Base-by-base conservation (phyloP, 768 basidiomycete species). In the Psilocybe azurescens region DNA sequence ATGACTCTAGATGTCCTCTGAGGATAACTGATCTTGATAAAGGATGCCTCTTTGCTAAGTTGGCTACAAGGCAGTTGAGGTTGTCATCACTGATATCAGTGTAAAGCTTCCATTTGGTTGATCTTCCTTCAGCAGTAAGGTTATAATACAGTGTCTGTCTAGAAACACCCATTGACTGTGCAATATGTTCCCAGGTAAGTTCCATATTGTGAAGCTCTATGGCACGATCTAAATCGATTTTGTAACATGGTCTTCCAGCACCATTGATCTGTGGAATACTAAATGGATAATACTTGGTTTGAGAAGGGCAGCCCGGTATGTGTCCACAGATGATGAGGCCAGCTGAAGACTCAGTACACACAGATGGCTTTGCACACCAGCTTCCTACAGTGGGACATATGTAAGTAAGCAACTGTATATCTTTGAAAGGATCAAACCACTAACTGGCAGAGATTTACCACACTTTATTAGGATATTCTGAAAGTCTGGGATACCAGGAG, bases 1-100 rank as follows among this genome's bases (percentile, higher is more conserved):
- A n/a, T 2, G 55, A 18, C 3, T 69, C 63, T 14, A 79, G 61
- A 65, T 74, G 73, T 0, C 75, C 75, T 3, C 67, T 52, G 1
- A 75, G 32, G 53, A 79, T 75, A 0, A 61, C 41, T 5, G 72
- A 51, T 0, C 78, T 74, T 16, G 74, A 72, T 6, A 72, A 49
- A 39, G 70, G 73, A 58, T 73, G 72, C 2, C 48, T 24, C 8
- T 60, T 33, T 0, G 66, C 65, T 13, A 72, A 69, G 13, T 46
- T 52, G 0, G 67, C 18, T 1, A 74, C 64, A 0, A 54, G 11
- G 11, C 58, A 60, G 59, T 72, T 69, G 1, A 74, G 59, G n/a
- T 69, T 70, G 11, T 67, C 66, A 41, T 73, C 66, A 2, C 52
- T 57, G 10, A 72, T 67, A 0, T 64, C 60, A 3, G 67, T 56